Evolutionary conservation across 345 rosid genomes (phyloP), one percentile per base, ranked within the genome.

Genomic region (Salix dunnii): DNA sequence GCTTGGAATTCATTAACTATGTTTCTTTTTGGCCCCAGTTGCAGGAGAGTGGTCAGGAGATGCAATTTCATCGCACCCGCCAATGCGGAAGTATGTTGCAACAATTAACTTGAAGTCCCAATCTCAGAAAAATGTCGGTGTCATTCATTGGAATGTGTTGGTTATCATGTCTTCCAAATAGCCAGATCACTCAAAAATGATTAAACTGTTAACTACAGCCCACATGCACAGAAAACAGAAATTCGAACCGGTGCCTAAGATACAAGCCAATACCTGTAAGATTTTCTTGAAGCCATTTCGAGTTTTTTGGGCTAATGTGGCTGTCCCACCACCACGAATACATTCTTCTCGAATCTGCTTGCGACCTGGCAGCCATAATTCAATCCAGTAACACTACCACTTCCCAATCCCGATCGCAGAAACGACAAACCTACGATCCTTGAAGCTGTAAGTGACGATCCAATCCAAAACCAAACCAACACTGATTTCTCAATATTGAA

Each of bases 321-420:
- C 99, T 93, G 83, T 92, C 92, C 99, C 99, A 96, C 99, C 99
- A 96, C 99, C 99, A 96, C 38, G 99, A 93, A 72, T 93, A 93
- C 84, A 72, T 89, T 70, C 90, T 86, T 79, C 84, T 91, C 20
- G 88, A 79, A 82, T 88, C 90, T 1, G 85, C 85, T 7, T 76
- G 77, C 31, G 73, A 78, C 23, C 74, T 61, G 35, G 87, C 73
- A 13, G 87, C 88, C 98, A 96, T 93, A 49, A 74, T 83, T 76
- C 70, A 72, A 81, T 76, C 78, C 70, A 72, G 76, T 23, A 61
- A 10, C 67, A 67, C 74, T 43, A 74, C 65, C 46, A 43, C 62
- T 74, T 84, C 67, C 80, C 28, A 71, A 42, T 35, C 74, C 70
- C 36, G 42, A 30, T 46, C 68, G 58, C 55, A 38, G 18, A 23